A percentile compares a stretch with the other conserved stretches of the same genome.
Evolutionary conservation across 2,329 filamentous ascomycete species (phyloP).

Genomic region (Talaromyces funiculosus): DNA sequence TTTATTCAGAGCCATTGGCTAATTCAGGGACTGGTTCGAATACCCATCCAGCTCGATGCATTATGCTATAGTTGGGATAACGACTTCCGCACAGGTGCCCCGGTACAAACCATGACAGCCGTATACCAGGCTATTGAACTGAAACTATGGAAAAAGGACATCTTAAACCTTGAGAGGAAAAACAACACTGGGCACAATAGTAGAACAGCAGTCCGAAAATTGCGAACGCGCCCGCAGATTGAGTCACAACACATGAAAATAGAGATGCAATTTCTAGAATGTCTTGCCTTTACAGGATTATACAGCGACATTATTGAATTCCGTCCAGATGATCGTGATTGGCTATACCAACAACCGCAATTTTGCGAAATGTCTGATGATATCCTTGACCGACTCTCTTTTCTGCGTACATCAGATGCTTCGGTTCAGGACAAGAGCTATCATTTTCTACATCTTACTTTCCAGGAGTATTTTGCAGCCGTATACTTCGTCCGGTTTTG

Average conservation of each 20-base stretch:
- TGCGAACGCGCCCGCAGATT: neutral
- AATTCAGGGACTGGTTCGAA: constrained; percentile 36
- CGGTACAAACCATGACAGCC: constrained; percentile 33
- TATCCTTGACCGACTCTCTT: constrained; percentile 26
- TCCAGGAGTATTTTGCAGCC: constrained; percentile 42
- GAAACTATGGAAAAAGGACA: constrained; percentile 38
- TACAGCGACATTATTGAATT: constrained; percentile 33
- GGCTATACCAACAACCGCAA: neutral
- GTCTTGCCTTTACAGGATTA: constrained; percentile 34
- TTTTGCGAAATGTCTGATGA: neutral
- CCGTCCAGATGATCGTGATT: constrained; percentile 15
- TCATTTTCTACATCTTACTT: constrained; percentile 41
- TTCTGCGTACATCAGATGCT: constrained; percentile 31
- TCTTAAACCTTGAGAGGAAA: constrained; percentile 23
- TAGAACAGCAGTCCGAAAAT: neutral
- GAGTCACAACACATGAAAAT: constrained; percentile 13
- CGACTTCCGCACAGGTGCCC: constrained; percentile 9
- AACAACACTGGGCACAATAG: neutral
- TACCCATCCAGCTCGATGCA: constrained; percentile 44
- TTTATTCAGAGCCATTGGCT: constrained; percentile 31
- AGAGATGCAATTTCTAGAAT: constrained; percentile 25
- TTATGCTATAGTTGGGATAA: constrained; percentile 37
- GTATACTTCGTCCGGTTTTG: constrained; percentile 35
- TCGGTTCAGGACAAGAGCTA: constrained; percentile 22
- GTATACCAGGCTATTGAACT: constrained; percentile 16